phyloP scores from a whole-genome alignment of 352 stramenopile species.

The Peronosclerospora sorghi region DNA sequence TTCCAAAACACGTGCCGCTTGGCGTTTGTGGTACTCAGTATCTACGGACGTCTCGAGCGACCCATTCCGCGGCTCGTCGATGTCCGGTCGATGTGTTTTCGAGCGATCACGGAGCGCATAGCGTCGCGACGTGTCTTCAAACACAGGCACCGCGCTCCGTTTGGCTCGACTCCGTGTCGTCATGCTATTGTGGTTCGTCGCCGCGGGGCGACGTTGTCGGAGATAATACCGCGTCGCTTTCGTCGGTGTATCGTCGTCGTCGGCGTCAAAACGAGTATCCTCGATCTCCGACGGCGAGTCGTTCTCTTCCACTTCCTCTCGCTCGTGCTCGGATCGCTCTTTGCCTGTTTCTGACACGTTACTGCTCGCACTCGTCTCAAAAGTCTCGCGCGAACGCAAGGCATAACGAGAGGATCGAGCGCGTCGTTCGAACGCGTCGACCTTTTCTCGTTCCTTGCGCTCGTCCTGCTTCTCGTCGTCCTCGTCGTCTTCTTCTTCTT shows the following conservation, averaged over 20 bases:
- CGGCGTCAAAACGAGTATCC: constrained; percentile 17
- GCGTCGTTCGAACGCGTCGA: constrained; percentile 13
- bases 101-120: constrained; percentile 68
- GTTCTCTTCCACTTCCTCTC: constrained; percentile 16
- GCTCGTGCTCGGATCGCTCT: constrained; percentile 20
- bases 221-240: constrained; percentile 34
- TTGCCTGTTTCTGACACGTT: constrained; percentile 6
- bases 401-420: constrained; percentile 39
- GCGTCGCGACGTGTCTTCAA: constrained; percentile 17
- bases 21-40: constrained; percentile 59
- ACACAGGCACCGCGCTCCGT: constrained; percentile 4
- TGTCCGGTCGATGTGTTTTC: constrained; percentile 37
- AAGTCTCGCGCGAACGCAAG: constrained; percentile 39
- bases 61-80: constrained; percentile 19
- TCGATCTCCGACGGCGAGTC: constrained; percentile 26
- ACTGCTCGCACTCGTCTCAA: constrained; percentile 15
- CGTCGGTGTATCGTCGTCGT: constrained; percentile 18
- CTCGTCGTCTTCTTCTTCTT: constrained; percentile 16
- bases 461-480: constrained; percentile 22
- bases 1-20: constrained; percentile 21
- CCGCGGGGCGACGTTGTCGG: constrained; percentile 15
- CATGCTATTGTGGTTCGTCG: constrained; percentile 6
- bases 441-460: constrained; percentile 18
- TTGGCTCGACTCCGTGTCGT: constrained; percentile 18
- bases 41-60: constrained; percentile 33